A percentile compares a stretch with the other conserved stretches of the same genome.
phyloP scores from a whole-genome alignment of 2,329 filamentous ascomycete genomes.

The Ophiostoma perfectum region DNA sequence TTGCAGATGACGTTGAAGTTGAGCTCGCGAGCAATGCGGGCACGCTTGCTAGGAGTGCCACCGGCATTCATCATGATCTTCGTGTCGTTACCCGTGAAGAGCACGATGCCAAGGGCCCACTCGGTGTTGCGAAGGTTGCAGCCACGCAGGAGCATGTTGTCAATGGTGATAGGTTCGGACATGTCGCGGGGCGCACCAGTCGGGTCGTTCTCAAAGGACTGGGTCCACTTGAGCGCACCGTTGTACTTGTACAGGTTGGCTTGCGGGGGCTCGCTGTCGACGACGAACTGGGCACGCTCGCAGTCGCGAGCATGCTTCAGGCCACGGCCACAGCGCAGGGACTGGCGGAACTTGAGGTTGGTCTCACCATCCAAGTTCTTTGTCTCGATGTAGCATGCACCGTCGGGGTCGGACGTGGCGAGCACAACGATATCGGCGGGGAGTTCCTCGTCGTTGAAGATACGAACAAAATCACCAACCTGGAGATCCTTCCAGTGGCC shows the following conservation, averaged over 20 bases:
- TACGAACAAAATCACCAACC: slow-evolving; percentile 91
- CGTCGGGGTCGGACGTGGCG: slow-evolving; percentile 88
- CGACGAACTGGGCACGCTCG: slow-evolving; percentile 76
- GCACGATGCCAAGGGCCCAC: slow-evolving; percentile 86
- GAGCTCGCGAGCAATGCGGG: slow-evolving; percentile 83
- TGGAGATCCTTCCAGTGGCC: slow-evolving; percentile 93
- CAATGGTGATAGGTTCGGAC: slow-evolving; percentile 89
- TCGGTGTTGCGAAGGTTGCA: slow-evolving; percentile 93
- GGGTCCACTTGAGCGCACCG: slow-evolving; percentile 80
- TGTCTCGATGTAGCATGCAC: slow-evolving; percentile 94
- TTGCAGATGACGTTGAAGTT: slow-evolving; percentile 99
- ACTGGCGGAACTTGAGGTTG: slow-evolving; percentile 90
- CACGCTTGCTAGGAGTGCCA: slow-evolving; percentile 87
- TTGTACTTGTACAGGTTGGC: slow-evolving; percentile 95
- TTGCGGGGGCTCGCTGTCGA: slow-evolving; percentile 88
- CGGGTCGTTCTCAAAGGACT: slow-evolving; percentile 57
- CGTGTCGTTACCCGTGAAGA: slow-evolving; percentile 92
- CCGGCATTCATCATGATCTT: slow-evolving; percentile 99
- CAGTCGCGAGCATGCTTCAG: slow-evolving; percentile 89
- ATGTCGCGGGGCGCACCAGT: slow-evolving; percentile 64
- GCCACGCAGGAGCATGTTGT: slow-evolving; percentile 88
- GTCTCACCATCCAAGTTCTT: slow-evolving; percentile 98
- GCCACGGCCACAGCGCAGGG: slow-evolving; percentile 74
- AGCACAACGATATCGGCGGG: slow-evolving; percentile 90
- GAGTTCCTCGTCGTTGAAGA: slow-evolving; percentile 94